Percentiles rank a stretch among this genome's conserved stretches.
Evolutionary conservation across 2,329 filamentous ascomycete species (phyloP).

Genomic region (Orbilia blumenaviensis): DNA sequence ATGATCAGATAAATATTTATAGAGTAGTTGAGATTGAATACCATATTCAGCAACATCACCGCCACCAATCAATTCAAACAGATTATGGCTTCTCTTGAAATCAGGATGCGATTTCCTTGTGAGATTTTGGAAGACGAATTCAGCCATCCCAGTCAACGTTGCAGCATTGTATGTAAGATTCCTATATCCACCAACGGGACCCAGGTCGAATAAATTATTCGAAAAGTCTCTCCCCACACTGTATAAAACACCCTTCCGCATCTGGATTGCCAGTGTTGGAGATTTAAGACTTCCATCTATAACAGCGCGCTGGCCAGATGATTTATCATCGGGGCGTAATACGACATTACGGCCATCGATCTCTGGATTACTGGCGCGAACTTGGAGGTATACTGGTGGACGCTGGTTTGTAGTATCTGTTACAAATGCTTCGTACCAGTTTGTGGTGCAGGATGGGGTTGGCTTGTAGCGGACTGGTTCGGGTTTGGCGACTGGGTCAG

Average conservation of each 20-base stretch:
- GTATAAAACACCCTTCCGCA: conserved; percentile 26
- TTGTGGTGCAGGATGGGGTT: conserved; percentile 37
- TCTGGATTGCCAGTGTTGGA: conserved; percentile 34
- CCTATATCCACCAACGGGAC: conserved; percentile 43
- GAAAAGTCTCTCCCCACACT: conserved; percentile 33
- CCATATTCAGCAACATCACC: conserved; percentile 39
- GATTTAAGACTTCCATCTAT: conserved; percentile 27
- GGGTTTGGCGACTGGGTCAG: neutral
- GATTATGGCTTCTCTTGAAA: conserved; percentile 27
- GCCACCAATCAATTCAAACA: conserved; percentile 40
- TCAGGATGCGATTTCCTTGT: conserved; percentile 20
- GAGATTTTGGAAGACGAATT: conserved; percentile 46
- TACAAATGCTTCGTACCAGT: conserved; percentile 43
- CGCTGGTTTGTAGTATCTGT: conserved; percentile 48
- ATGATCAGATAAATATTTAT: neutral
- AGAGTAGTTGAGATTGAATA: neutral
- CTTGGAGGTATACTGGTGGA: conserved; percentile 41
- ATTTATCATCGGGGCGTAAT: conserved; percentile 18
- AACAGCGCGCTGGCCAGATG: conserved; percentile 15
- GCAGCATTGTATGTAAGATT: conserved; percentile 39
- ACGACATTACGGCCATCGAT: conserved; percentile 51
- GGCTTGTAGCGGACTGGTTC: neutral
- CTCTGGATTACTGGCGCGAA: conserved; percentile 29
- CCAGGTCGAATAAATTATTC: conserved; percentile 40
- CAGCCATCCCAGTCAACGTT: conserved; percentile 34